A percentile compares a stretch with the other conserved stretches of the same genome.
Evolutionary conservation across 768 basidiomycete genomes (phyloP).

Genomic region (Leccinum disarticulatum): DNA sequence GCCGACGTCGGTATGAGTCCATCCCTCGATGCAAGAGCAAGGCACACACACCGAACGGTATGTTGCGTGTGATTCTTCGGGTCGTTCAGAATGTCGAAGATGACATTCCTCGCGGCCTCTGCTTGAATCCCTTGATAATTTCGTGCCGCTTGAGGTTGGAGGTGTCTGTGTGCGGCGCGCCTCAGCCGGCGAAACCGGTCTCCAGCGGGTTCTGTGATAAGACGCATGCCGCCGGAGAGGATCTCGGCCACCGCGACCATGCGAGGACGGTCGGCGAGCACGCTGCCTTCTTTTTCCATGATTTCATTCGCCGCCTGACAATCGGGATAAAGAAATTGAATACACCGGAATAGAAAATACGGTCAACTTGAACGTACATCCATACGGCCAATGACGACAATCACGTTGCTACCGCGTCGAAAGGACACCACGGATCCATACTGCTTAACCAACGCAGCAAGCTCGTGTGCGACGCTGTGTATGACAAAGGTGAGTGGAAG

Average conservation of each 20-base stretch:
- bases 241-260: slow-evolving; percentile 54
- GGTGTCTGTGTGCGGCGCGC: slow-evolving; percentile 52
- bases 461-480: slow-evolving; percentile 15
- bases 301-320: slow-evolving; percentile 51
- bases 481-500: background rate
- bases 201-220: slow-evolving; percentile 47
- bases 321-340: background rate
- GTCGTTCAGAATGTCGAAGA: slow-evolving; percentile 23
- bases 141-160: slow-evolving; percentile 48
- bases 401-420: slow-evolving; percentile 39
- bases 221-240: slow-evolving; percentile 53
- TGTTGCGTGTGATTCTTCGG: slow-evolving; percentile 12
- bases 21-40: background rate
- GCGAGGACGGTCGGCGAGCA: slow-evolving; percentile 48
- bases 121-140: slow-evolving; percentile 47
- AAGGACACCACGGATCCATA: slow-evolving; percentile 59
- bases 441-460: slow-evolving; percentile 51
- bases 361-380: slow-evolving; percentile 10
- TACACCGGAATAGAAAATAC: background rate
- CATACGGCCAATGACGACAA: slow-evolving; percentile 17
- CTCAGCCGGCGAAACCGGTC: slow-evolving; percentile 56
- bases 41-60: slow-evolving; percentile 14
- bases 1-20: background rate
- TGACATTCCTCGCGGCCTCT: slow-evolving; percentile 22
- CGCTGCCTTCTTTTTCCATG: slow-evolving; percentile 58